phyloP scores from a whole-genome alignment of 352 stramenopile species.

The Phytopythium kandeliae region DNA sequence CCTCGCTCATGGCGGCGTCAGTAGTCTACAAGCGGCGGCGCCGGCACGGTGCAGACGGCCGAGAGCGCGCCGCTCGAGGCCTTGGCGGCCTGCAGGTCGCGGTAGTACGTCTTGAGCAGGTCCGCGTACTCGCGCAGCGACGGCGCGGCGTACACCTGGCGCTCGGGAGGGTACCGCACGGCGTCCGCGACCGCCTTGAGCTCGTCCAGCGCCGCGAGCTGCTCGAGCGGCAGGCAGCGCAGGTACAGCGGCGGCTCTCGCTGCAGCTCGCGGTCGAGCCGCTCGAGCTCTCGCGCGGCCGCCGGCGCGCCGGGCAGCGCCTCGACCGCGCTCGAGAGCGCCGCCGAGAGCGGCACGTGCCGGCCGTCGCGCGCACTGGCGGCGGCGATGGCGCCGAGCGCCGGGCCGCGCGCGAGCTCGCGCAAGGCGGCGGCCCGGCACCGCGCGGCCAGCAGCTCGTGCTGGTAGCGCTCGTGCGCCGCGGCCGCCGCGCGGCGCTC shows the following conservation, averaged over 20 bases:
- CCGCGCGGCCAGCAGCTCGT: conserved; percentile 36
- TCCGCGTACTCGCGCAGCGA: conserved; percentile 63
- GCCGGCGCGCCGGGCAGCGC: conserved; percentile 47
- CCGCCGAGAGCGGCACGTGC: conserved; percentile 10
- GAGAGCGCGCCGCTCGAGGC: not conserved
- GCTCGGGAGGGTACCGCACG: conserved; percentile 44
- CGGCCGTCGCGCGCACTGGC: too few species aligned
- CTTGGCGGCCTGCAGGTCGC: conserved; percentile 23
- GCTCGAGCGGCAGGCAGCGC: conserved; percentile 57
- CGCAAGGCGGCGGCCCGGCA: conserved; percentile 49
- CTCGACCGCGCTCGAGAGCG: conserved; percentile 41
- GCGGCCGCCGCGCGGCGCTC: conserved; percentile 51
- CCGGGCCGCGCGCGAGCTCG: conserved; percentile 36
- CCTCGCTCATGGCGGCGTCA: too few species aligned
- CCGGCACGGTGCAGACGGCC: conserved; percentile 27
- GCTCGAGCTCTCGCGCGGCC: conserved; percentile 41
- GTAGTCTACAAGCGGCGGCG: conserved; percentile 48
- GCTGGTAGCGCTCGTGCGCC: conserved; percentile 57
- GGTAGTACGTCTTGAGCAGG: conserved; percentile 67
- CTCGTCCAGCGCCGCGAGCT: conserved; percentile 55
- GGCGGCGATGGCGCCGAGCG: conserved; percentile 23
- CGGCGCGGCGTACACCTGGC: conserved; percentile 49
- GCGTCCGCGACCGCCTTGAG: conserved; percentile 45
- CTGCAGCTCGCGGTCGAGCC: conserved; percentile 47
- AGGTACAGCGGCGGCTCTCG: conserved; percentile 72